Evolutionary conservation across 202 grass and related monocot genomes (phyloP).

Genomic region (Bolboschoenoplectus hybrid): DNA sequence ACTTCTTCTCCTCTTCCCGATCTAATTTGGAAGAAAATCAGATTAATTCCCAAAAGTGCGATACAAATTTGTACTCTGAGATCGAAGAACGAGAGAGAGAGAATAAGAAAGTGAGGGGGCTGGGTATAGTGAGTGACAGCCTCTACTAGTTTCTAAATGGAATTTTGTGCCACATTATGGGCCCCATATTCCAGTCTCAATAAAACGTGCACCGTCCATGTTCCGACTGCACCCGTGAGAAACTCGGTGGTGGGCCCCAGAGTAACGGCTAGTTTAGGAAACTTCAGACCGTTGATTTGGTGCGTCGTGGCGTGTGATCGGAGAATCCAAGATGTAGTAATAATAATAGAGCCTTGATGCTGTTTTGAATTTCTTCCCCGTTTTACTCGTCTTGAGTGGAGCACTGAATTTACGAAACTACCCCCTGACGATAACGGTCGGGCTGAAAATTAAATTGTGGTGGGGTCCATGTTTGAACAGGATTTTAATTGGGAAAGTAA

Average conservation of each 20-base stretch:
- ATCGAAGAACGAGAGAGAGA: not conserved
- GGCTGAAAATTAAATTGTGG: not conserved
- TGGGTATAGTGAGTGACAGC: not conserved
- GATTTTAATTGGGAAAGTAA: not conserved
- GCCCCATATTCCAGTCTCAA: not conserved
- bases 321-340: not conserved
- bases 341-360: not conserved
- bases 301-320: not conserved
- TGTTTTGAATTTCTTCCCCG: slow-evolving; percentile 37
- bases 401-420: not conserved
- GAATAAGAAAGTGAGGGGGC: not conserved
- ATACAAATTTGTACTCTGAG: not conserved
- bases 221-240: not conserved
- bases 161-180: not conserved
- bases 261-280: slow-evolving; percentile 33
- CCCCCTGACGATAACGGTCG: not conserved
- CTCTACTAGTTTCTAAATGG: not conserved
- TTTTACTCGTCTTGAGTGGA: slow-evolving; percentile 14
- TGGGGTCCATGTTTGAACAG: slow-evolving; percentile 4
- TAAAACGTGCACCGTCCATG: not conserved
- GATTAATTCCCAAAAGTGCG: not conserved
- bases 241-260: not conserved
- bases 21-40: not conserved
- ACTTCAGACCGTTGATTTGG: slow-evolving; percentile 21
- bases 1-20: not conserved